Conservation (phyloP, 2,329 filamentous ascomycete genomes). For the Colletotrichum theobromicola region DNA sequence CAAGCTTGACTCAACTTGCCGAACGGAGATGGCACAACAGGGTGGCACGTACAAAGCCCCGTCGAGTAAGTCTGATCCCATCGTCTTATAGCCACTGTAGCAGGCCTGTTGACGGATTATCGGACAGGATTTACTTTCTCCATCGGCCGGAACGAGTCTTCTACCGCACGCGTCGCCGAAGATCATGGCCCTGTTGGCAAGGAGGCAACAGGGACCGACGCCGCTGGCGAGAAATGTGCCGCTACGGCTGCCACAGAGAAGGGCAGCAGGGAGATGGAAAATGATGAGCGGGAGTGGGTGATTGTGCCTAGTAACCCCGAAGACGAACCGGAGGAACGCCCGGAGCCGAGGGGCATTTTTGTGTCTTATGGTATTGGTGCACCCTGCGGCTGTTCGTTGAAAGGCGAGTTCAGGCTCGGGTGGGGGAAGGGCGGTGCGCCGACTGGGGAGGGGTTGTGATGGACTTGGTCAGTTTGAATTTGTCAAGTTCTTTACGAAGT, state of each 20-base stretch:
- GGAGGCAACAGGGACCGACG: accelerated
- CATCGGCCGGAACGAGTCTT: background rate
- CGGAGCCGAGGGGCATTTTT: background rate
- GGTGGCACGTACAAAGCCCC: background rate
- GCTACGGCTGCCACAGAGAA: accelerated
- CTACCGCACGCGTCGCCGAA: accelerated
- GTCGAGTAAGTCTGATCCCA: background rate
- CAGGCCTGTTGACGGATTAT: background rate
- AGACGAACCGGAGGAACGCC: background rate
- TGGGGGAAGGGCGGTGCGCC: background rate
- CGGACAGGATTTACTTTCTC: background rate
- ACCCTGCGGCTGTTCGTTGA: background rate
- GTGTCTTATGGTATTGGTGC: background rate
- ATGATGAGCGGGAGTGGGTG: background rate
- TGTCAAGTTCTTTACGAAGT: background rate
- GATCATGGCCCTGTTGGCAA: accelerated
- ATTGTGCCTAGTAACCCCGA: background rate
- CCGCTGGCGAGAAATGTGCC: accelerated
- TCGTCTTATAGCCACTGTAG: accelerated
- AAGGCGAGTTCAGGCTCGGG: background rate
- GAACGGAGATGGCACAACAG: background rate
- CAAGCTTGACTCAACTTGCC: background rate
- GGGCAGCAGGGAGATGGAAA: background rate
- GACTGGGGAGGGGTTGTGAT: background rate
- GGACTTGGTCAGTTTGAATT: background rate